Conservation (phyloP, 495 filamentous ascomycete species). For the Apodospora peruviana region DNA sequence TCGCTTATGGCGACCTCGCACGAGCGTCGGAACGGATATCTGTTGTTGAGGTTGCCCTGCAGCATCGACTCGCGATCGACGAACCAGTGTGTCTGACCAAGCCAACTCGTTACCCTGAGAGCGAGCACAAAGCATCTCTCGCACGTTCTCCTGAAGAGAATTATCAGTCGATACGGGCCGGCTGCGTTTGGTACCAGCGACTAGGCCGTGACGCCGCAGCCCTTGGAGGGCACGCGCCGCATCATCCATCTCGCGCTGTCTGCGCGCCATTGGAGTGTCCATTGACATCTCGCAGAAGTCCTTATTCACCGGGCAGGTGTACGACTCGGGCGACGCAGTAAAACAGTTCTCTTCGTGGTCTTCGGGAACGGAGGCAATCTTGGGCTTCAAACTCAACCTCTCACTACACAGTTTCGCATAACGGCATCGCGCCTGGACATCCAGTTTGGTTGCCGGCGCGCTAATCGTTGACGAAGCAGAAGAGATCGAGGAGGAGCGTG, state of each 20-base stretch:
- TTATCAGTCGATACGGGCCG: conserved; percentile 63
- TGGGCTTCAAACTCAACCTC: conserved; percentile 40
- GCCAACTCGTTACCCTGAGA: conserved; percentile 16
- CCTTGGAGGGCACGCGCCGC: conserved; percentile 68
- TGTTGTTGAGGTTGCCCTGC: conserved; percentile 27
- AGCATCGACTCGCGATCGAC: conserved; percentile 12
- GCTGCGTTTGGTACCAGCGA: conserved; percentile 56
- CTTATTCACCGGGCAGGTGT: conserved; percentile 46
- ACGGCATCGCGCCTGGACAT: conserved; percentile 77
- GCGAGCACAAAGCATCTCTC: conserved; percentile 45
- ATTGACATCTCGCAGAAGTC: conserved; percentile 50
- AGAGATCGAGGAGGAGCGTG: conserved; percentile 69
- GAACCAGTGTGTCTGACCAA: conserved; percentile 35
- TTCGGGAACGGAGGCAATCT: conserved; percentile 49
- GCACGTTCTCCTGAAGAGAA: conserved; percentile 67
- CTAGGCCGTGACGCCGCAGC: conserved; percentile 40
- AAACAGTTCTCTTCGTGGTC: conserved; percentile 49
- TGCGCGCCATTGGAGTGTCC: conserved; percentile 40
- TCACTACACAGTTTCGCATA: conserved; percentile 60
- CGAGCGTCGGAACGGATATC: conserved; percentile 28
- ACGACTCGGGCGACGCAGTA: conserved; percentile 58
- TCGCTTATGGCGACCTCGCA: conserved; percentile 47
- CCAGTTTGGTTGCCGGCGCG: conserved; percentile 65
- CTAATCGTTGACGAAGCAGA: conserved; percentile 62
- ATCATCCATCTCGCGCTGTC: conserved; percentile 41